These are phyloP conservation scores for Malus sylvestris DNA, from an alignment of 306 rosid species.

Conservation along the genomic window DNA sequence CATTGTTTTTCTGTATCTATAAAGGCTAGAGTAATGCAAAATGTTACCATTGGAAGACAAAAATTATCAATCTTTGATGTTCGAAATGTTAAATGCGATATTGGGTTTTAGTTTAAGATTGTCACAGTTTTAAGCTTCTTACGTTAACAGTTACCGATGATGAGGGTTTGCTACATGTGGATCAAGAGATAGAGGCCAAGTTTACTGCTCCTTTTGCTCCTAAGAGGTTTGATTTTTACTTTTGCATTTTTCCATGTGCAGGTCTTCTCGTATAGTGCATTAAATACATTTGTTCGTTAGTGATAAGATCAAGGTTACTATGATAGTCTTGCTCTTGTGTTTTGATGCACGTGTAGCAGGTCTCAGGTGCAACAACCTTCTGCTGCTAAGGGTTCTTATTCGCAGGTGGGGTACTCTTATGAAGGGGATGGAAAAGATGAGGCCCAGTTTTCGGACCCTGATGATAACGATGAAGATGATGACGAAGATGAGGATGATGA, in stretches of 20 bases:
- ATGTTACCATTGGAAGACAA: constrained; percentile 8
- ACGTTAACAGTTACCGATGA: constrained; percentile 73
- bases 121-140: constrained; percentile 39
- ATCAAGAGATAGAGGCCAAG: constrained; percentile 90
- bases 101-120: constrained; percentile 15
- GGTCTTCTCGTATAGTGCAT: background rate
- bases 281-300: background rate
- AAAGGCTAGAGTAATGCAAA: constrained; percentile 6
- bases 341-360: constrained; percentile 35
- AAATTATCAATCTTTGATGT: constrained; percentile 8
- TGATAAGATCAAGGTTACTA: background rate
- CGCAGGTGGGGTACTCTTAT: constrained; percentile 93
- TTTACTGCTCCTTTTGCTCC: constrained; percentile 57
- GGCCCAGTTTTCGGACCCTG: constrained; percentile 60
- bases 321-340: background rate
- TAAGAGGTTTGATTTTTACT: constrained; percentile 45
- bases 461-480: constrained; percentile 59
- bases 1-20: background rate
- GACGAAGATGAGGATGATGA: constrained; percentile 73
- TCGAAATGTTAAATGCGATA: background rate
- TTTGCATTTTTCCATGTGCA: background rate
- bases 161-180: constrained; percentile 88
- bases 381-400: constrained; percentile 76
- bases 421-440: constrained; percentile 86
- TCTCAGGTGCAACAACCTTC: constrained; percentile 66